Conservation (phyloP, 768 basidiomycete species). For the Phallus indusiatus region DNA sequence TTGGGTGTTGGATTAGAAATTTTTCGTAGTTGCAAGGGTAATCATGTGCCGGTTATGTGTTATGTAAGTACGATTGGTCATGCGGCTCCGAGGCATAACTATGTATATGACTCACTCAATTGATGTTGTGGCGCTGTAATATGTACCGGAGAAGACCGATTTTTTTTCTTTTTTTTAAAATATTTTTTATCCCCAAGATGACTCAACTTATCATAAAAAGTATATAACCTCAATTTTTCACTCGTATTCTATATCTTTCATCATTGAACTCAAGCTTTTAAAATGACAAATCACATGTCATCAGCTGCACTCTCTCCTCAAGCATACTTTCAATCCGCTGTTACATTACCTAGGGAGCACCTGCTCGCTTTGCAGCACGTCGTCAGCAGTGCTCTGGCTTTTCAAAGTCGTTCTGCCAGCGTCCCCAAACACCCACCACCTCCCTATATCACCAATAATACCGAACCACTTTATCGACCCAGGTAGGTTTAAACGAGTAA, state of each 20-base stretch:
- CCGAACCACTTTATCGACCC: neutral
- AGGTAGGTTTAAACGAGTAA: neutral
- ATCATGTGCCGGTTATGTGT: too few relatives aligned
- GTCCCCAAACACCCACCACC: neutral
- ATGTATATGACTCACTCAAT: too few relatives aligned
- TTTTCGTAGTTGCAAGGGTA: too few relatives aligned
- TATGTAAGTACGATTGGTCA: too few relatives aligned
- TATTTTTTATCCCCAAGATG: too few relatives aligned
- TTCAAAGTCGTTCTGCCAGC: neutral
- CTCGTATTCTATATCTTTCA: neutral
- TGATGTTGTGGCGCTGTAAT: too few relatives aligned
- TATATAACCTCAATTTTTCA: neutral
- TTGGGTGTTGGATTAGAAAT: too few relatives aligned
- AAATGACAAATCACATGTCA: neutral
- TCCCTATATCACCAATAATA: neutral
- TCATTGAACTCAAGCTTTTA: too few relatives aligned
- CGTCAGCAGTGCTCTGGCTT: neutral
- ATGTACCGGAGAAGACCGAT: too few relatives aligned
- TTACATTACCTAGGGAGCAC: conserved; percentile 1
- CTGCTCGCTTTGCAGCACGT: conserved; percentile 3
- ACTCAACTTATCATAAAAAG: too few relatives aligned
- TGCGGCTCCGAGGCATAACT: too few relatives aligned
- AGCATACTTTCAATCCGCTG: neutral
- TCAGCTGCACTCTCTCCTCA: neutral
- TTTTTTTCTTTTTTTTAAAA: too few relatives aligned